Base-by-base conservation (phyloP, 495 filamentous ascomycete genomes). In the Aspergillus saccharolyticus region DNA sequence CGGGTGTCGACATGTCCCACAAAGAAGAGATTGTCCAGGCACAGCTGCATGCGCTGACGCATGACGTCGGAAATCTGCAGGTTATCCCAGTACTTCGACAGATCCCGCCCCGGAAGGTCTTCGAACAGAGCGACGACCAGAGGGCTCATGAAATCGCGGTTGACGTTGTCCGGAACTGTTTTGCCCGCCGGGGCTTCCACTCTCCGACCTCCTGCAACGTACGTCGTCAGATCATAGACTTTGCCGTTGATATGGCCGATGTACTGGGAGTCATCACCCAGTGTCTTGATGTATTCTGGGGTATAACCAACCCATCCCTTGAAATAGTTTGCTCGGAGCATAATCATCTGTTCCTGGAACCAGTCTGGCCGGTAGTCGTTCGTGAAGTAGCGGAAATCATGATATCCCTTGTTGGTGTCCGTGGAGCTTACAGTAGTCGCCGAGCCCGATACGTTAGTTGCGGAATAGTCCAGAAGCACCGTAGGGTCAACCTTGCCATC, bases 21-120 rank as follows among this genome's bases (percentile, higher is more conserved):
- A 65, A 94, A 96, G 80, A 99, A 99, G 25, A 99, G 82, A 56
- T 96, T 96, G 72, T 96, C 86, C 52, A 99, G 80, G 66, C 94
- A 99, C 4, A 86, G 71, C 65, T 89, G 80, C 91, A 96, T 95
- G 28, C 83, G 75, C 18, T 66, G 60, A 56, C 86, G 85, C 60
- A 83, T 58, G 1, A 59, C 73, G 1, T 69, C 21, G 61, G 78
- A 72, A 25, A 97, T 73, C 16, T 64, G 61, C 14, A 96, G 77
- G 14, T 80, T 73, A 52, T 89, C 78, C 88, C 89, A 99, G 66
- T 88, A 83, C 67, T 92, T 85, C 42, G 85, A 91, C 42, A 97
- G 77, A 66, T 99, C 94, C 42, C 80, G 68, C 49, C 95, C 94
- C 24, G 91, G 70, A 52, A 79, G 83, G 52, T 84, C 74, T 62